Percentiles rank a stretch among this genome's conserved stretches.
Evolutionary conservation across 129 eudicot genomes (phyloP).

Genomic region (Saussurea involucrata): DNA sequence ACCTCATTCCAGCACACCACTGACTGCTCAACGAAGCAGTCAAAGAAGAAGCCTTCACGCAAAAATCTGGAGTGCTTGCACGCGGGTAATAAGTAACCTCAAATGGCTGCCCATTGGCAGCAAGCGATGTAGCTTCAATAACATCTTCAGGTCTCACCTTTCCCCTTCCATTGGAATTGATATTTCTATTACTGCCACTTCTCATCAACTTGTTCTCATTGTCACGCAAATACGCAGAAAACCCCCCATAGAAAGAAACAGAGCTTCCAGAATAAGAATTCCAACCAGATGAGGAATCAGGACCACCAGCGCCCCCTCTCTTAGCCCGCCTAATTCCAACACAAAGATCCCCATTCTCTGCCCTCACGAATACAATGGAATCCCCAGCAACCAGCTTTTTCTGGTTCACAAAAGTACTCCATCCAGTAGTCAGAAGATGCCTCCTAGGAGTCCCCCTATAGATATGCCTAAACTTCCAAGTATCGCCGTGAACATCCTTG

Average conservation of each 20-base stretch:
- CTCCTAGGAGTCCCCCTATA: constrained; percentile 80
- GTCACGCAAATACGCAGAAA: constrained; percentile 51
- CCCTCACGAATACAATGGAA: constrained; percentile 73
- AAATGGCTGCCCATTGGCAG: constrained; percentile 75
- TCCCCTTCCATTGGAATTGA: constrained; percentile 32
- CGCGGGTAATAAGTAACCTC: constrained; percentile 84
- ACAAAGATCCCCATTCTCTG: constrained; percentile 69
- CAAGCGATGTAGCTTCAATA: constrained; percentile 59
- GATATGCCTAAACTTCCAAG: constrained; percentile 80
- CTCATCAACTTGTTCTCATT: constrained; percentile 54
- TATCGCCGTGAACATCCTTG: constrained; percentile 76
- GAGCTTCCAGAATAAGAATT: constrained; percentile 46
- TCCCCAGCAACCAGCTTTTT: constrained; percentile 80
- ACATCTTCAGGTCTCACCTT: constrained; percentile 71
- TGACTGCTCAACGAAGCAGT: constrained; percentile 62
- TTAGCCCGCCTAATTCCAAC: constrained; percentile 80
- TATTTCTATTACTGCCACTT: constrained; percentile 32
- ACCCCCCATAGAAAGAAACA: constrained; percentile 43
- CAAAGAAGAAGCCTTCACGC: constrained; percentile 67
- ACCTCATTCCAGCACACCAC: constrained; percentile 88
- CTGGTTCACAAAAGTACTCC: constrained; percentile 82
- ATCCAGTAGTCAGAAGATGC: constrained; percentile 80
- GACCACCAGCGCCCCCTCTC: constrained; percentile 46
- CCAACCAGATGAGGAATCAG: constrained; percentile 59
- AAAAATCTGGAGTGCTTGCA: constrained; percentile 79